These are phyloP conservation scores for Tetrapisispora taiwanensis DNA, from an alignment of 805 yeast genomes.

Conservation along the genomic window DNA sequence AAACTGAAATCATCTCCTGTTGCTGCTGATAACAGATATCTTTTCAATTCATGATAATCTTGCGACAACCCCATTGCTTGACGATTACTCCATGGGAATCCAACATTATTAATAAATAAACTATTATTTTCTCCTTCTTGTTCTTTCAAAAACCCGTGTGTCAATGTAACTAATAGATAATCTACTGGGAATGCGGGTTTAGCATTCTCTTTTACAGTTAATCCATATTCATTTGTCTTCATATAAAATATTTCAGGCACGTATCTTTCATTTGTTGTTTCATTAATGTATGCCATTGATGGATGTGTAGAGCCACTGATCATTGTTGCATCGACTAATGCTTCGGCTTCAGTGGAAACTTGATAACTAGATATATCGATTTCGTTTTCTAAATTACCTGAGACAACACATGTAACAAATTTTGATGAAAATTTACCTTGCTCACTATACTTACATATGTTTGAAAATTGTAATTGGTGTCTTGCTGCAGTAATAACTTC, in stretches of 20 bases:
- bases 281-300: conserved; percentile 69
- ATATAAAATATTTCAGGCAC: conserved; percentile 92
- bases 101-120: conserved; percentile 39
- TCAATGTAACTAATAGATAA: conserved; percentile 70
- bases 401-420: conserved; percentile 84
- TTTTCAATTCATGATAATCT: conserved; percentile 46
- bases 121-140: conserved; percentile 23
- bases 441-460: conserved; percentile 51
- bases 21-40: conserved; percentile 33
- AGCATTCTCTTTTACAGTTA: conserved; percentile 80
- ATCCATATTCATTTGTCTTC: conserved; percentile 76
- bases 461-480: conserved; percentile 59
- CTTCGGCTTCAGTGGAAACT: conserved; percentile 80
- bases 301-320: conserved; percentile 87
- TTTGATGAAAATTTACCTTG: conserved; percentile 69
- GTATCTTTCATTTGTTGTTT: conserved; percentile 61
- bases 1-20: conserved; percentile 24
- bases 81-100: conserved; percentile 74
- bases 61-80: conserved; percentile 66
- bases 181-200: conserved; percentile 93
- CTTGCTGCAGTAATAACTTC: conserved; percentile 79
- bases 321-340: conserved; percentile 74
- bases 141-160: conserved; percentile 81
- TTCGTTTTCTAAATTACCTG: conserved; percentile 82
- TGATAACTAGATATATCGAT: conserved; percentile 89